phyloP scores from a whole-genome alignment of 1,284 basidiomycete genomes.

The Ganoderma lucidum region DNA sequence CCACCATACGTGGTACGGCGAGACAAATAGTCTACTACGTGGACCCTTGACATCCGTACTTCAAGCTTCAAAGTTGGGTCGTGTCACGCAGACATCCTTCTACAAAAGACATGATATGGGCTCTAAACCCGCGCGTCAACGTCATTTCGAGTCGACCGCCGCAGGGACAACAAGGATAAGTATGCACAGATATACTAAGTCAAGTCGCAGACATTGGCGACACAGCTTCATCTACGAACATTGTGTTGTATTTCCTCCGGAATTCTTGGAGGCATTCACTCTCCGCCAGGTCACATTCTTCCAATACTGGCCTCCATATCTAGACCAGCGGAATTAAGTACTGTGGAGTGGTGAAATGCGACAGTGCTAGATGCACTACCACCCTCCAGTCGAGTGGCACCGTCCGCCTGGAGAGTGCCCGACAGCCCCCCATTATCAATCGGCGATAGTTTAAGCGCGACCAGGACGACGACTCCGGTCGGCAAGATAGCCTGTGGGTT shows the following conservation, averaged over 20 bases:
- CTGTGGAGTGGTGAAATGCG: background rate
- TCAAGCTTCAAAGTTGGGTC: too few species aligned
- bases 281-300: background rate
- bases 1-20: too few species aligned
- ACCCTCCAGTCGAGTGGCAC: background rate
- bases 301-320: background rate
- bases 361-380: background rate
- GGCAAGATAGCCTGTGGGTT: slow-evolving; percentile 6
- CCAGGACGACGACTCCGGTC: background rate
- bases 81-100: too few species aligned
- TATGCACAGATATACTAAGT: too few species aligned
- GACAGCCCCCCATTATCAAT: background rate
- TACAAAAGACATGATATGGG: too few species aligned
- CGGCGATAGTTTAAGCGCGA: slow-evolving; percentile 1
- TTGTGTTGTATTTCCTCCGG: background rate
- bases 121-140: too few species aligned
- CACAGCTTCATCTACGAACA: too few species aligned
- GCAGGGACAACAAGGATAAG: too few species aligned
- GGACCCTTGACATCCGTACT: too few species aligned
- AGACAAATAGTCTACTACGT: too few species aligned
- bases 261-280: background rate
- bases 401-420: background rate
- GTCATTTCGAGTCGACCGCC: too few species aligned
- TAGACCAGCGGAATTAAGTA: background rate
- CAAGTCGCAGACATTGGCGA: too few species aligned